Conservation (phyloP, 2,329 filamentous ascomycete species). For the Albifimbria verrucaria region DNA sequence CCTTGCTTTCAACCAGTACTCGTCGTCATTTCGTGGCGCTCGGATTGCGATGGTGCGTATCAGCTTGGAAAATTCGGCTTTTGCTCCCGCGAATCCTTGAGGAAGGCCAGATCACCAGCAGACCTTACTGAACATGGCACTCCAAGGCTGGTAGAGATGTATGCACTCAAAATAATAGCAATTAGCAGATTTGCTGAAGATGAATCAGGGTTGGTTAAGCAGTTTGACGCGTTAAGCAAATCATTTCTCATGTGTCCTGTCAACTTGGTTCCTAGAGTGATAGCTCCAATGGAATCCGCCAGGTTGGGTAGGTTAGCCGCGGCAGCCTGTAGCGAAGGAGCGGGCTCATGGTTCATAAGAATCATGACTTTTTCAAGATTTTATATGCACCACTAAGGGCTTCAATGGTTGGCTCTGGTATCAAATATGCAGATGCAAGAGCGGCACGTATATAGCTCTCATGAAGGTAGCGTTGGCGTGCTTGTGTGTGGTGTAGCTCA, state of each 20-base stretch:
- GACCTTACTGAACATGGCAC: constrained; percentile 47
- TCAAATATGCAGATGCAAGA: constrained; percentile 64
- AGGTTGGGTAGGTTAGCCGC: constrained; percentile 39
- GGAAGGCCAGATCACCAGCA: constrained; percentile 61
- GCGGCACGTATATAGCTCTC: constrained; percentile 64
- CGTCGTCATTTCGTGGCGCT: constrained; percentile 57
- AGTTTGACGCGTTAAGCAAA: constrained; percentile 58
- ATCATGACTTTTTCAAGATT: constrained; percentile 53
- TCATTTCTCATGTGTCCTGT: constrained; percentile 32
- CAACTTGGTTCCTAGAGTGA: constrained; percentile 19
- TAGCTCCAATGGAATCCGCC: constrained; percentile 25
- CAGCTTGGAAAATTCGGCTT: constrained; percentile 54
- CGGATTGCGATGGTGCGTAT: constrained; percentile 49
- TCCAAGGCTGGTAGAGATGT: constrained; percentile 50
- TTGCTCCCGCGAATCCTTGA: constrained; percentile 63
- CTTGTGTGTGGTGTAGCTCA: constrained; percentile 55
- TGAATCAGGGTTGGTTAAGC: constrained; percentile 59
- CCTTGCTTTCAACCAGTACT: constrained; percentile 59
- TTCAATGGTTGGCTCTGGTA: constrained; percentile 56
- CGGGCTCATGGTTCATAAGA: constrained; percentile 58
- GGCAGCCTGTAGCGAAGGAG: constrained; percentile 47
- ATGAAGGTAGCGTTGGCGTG: constrained; percentile 57
- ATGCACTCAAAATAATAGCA: constrained; percentile 60
- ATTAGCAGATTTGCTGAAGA: constrained; percentile 58
- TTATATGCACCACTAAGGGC: constrained; percentile 58